A percentile compares a stretch with the other conserved stretches of the same genome.
phyloP scores from a whole-genome alignment of 768 basidiomycete genomes.

The Crassisporium funariophilum region DNA sequence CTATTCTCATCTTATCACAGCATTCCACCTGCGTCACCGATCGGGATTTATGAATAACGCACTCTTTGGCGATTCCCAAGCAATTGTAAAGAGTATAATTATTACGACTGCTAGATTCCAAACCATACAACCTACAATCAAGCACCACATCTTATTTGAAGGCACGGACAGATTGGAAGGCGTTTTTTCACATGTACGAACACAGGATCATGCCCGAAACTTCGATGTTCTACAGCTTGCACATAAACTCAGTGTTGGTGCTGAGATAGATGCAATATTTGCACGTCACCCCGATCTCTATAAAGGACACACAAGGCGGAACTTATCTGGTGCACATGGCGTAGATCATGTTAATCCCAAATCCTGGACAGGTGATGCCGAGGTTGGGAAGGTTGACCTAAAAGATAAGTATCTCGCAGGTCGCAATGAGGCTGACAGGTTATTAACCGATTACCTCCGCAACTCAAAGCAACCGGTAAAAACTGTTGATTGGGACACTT shows the following conservation, averaged over 20 bases:
- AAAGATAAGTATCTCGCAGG: not conserved
- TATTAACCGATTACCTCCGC: not conserved
- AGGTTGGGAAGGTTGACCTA: not conserved
- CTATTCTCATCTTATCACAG: slow-evolving; percentile 18
- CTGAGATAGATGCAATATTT: slow-evolving; percentile 18
- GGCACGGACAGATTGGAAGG: slow-evolving; percentile 30
- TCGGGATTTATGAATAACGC: slow-evolving; percentile 17
- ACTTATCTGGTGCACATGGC: slow-evolving; percentile 14
- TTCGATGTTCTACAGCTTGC: slow-evolving; percentile 24
- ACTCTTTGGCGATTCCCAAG: slow-evolving; percentile 28
- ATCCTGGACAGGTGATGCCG: not conserved
- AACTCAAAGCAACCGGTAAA: too few species aligned
- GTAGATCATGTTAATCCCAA: slow-evolving; percentile 13
- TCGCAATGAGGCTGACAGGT: not conserved
- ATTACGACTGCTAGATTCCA: slow-evolving; percentile 25
- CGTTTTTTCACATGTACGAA: slow-evolving; percentile 22
- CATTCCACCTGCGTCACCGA: slow-evolving; percentile 18
- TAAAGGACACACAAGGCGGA: slow-evolving; percentile 20
- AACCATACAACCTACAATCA: slow-evolving; percentile 9
- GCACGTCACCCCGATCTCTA: slow-evolving; percentile 24
- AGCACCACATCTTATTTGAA: slow-evolving; percentile 20
- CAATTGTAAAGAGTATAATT: slow-evolving; percentile 28
- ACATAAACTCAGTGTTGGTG: slow-evolving; percentile 19
- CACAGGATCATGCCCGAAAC: slow-evolving; percentile 23
- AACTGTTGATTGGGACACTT: too few species aligned